Base-by-base conservation (phyloP, 495 filamentous ascomycete species). In the Xylaria cubensis region DNA sequence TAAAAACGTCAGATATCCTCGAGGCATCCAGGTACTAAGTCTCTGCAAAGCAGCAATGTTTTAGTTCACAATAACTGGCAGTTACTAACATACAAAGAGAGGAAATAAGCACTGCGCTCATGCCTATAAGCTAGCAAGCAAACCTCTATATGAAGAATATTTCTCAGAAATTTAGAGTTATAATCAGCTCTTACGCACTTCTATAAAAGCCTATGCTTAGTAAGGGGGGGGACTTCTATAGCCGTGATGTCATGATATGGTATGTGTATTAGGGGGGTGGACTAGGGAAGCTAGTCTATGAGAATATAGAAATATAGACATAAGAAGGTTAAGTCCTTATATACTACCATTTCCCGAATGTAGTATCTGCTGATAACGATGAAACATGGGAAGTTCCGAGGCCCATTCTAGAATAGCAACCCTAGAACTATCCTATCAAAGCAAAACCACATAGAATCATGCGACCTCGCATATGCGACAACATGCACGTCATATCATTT, bases 291-390 rank as follows among this genome's bases (percentile, higher is more conserved):
- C 42, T 48, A 63, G 15, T 34, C 10, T 48, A 32, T 13, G 42
- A 50, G 42, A 26, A 64, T 64, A n/a, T 21, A 50, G 42, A 15
- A 48, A 64, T 64, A 64, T 44, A 41, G n/a, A 63, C 21, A 63
- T 26, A 26, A 44, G 10, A 66, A 39, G 29, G 4, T 29, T 13
- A 66, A 66, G 6, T 24, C 46, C 24, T 19, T 46, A 9, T 26
- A 34, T 42, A 32, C 8, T 64, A 10, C 64, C 39, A 19, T 24
- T 41, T 34, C 19, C 34, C 24, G 15, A 26, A 39, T 59, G 39
- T 46, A 2, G 6, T 1, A 17, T 46, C 24, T 42, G 12, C 12
- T 46, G 21, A 7, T 39, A 21, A 32, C 19, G 29, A 21, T 42
- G 8, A 24, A 34, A 64, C 4, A 64, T 56, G 24, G 17, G 21